These are phyloP conservation scores for Cydonia oblonga DNA, from an alignment of 331 rosid species.

Conservation along the genomic window DNA sequence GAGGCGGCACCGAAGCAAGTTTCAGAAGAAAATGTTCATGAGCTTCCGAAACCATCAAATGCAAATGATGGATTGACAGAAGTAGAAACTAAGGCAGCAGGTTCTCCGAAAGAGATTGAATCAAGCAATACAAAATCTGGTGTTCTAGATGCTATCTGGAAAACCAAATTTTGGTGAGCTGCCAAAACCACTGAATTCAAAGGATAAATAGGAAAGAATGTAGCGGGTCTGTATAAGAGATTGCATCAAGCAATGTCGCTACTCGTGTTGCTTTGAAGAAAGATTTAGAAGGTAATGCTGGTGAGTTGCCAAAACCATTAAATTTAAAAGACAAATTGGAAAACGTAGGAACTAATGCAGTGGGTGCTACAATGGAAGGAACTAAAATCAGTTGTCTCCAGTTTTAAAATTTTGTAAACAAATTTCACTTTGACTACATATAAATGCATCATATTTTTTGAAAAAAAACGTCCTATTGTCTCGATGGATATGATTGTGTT, in stretches of 20 bases:
- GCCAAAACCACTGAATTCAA: neutral
- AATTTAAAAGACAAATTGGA: neutral
- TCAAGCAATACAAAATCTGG: neutral
- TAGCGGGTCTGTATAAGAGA: too few relatives aligned
- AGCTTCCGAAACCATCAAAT: slow-evolving; percentile 2
- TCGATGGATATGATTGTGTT: neutral
- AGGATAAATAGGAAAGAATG: neutral
- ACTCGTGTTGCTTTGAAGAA: neutral
- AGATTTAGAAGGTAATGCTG: neutral
- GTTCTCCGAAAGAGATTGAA: neutral
- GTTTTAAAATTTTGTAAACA: neutral
- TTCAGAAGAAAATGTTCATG: slow-evolving; percentile 9
- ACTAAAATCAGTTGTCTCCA: neutral
- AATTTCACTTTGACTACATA: neutral
- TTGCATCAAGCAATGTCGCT: neutral
- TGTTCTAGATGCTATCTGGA: neutral
- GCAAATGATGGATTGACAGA: neutral
- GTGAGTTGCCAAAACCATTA: neutral
- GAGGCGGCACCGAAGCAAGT: slow-evolving; percentile 20
- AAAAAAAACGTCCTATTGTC: neutral
- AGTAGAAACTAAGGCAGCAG: neutral
- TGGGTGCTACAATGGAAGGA: neutral
- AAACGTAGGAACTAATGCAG: slow-evolving; percentile 6
- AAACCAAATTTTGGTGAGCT: slow-evolving; percentile 24
- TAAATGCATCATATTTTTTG: neutral